A percentile compares a stretch with the other conserved stretches of the same genome.
These are phyloP conservation scores for Trichoderma atroviride DNA, from an alignment of 2,329 filamentous ascomycete species.

Conservation along the genomic window DNA sequence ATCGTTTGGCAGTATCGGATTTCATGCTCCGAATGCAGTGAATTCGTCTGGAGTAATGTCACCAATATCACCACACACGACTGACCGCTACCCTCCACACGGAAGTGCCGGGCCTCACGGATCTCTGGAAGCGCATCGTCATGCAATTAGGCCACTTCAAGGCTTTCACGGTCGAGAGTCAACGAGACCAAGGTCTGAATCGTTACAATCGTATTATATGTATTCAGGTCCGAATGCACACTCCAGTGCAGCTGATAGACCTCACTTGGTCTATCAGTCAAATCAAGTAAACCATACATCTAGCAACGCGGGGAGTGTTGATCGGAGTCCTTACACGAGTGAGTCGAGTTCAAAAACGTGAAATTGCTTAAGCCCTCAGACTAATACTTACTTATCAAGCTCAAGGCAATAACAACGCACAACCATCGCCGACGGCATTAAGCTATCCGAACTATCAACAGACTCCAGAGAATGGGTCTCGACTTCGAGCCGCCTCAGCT, in stretches of 20 bases:
- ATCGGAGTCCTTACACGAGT: constrained; percentile 57
- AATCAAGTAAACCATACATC: constrained; percentile 46
- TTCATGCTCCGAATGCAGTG: constrained; percentile 57
- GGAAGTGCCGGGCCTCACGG: constrained; percentile 52
- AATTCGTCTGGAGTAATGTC: constrained; percentile 59
- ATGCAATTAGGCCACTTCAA: constrained; percentile 56
- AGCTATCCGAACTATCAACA: constrained; percentile 51
- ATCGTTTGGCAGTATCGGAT: constrained; percentile 67
- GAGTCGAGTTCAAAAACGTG: constrained; percentile 32
- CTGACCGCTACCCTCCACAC: constrained; percentile 59
- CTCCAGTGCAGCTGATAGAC: constrained; percentile 50
- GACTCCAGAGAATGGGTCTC: constrained; percentile 48
- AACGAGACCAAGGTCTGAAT: constrained; percentile 59
- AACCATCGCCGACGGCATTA: constrained; percentile 55
- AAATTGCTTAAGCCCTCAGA: background rate
- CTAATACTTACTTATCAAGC: background rate
- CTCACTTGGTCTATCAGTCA: constrained; percentile 54
- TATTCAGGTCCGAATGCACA: constrained; percentile 53
- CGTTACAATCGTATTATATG: constrained; percentile 59
- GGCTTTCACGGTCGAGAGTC: constrained; percentile 62
- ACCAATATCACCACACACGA: constrained; percentile 57
- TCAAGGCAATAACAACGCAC: constrained; percentile 39
- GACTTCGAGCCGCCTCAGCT: constrained; percentile 54
- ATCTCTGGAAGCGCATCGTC: constrained; percentile 50
- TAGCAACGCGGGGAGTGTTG: constrained; percentile 50